These are phyloP conservation scores for Brettanomyces custersianus DNA, from an alignment of 805 yeast species.

Conservation along the genomic window DNA sequence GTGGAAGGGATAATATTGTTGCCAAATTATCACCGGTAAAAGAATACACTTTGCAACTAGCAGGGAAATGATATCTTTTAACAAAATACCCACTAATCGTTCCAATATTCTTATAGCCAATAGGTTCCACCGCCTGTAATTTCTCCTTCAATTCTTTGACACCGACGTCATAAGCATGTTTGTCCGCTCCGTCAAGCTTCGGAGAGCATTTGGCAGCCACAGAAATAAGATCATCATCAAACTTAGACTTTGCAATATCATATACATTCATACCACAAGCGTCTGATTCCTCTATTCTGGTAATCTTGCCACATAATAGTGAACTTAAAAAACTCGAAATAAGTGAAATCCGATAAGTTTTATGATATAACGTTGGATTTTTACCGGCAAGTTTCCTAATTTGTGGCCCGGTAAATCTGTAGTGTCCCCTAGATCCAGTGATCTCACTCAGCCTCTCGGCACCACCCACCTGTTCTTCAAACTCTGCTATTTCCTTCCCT, in stretches of 20 bases:
- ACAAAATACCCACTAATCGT: constrained; percentile 51
- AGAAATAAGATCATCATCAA: constrained; percentile 47
- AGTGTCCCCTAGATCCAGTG: constrained; percentile 85
- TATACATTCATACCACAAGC: constrained; percentile 92
- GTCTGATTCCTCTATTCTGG: constrained; percentile 71
- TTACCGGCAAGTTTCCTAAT: constrained; percentile 58
- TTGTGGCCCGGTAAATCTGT: constrained; percentile 88
- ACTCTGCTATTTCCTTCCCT: constrained; percentile 49
- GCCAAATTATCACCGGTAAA: constrained; percentile 92
- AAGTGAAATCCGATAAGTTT: constrained; percentile 57
- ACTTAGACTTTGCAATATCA: constrained; percentile 51
- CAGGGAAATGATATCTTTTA: constrained; percentile 51
- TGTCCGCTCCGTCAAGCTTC: constrained; percentile 28
- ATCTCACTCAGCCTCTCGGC: constrained; percentile 46
- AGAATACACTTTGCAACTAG: constrained; percentile 53
- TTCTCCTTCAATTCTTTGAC: constrained; percentile 36
- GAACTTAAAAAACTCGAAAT: constrained; percentile 76
- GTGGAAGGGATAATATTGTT: constrained; percentile 75
- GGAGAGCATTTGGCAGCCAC: constrained; percentile 45
- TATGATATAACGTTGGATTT: constrained; percentile 41
- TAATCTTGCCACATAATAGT: constrained; percentile 54
- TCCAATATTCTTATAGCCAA: constrained; percentile 42
- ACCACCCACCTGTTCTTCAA: constrained; percentile 60
- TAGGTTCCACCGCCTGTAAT: constrained; percentile 44
- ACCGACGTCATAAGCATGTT: constrained; percentile 20